Evolutionary conservation across 1,284 basidiomycete species (phyloP).

Genomic region (Cronartium ribicola): DNA sequence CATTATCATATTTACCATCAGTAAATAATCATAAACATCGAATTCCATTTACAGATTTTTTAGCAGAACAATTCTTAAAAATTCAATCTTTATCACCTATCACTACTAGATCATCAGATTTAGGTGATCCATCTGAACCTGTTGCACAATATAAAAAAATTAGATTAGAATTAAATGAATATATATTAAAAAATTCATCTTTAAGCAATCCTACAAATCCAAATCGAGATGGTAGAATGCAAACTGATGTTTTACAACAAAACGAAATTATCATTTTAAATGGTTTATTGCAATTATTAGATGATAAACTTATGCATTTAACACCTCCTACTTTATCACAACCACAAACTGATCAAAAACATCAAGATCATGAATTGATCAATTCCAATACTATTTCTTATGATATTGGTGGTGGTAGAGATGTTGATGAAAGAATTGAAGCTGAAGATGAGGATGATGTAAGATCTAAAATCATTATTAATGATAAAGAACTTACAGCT

Average conservation of each 20-base stretch:
- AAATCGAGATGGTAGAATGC: not conserved
- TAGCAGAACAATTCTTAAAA: conserved; percentile 36
- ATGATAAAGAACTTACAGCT: conserved; percentile 54
- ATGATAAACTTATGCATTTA: conserved; percentile 30
- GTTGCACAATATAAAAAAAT: conserved; percentile 28
- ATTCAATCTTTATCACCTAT: conserved; percentile 33
- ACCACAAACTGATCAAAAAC: not conserved
- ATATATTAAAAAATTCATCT: conserved; percentile 32
- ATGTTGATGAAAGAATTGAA: conserved; percentile 2
- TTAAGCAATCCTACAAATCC: conserved; percentile 3
- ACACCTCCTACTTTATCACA: not conserved
- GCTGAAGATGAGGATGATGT: conserved; percentile 1
- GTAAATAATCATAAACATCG: conserved; percentile 5
- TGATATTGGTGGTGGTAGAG: conserved; percentile 1
- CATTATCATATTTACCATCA: conserved; percentile 24
- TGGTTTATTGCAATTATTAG: conserved; percentile 34
- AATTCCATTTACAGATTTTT: conserved; percentile 26
- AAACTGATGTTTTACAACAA: conserved; percentile 9
- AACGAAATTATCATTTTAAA: conserved; percentile 36
- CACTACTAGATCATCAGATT: conserved; percentile 17
- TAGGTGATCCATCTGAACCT: conserved; percentile 9
- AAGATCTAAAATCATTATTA: conserved; percentile 44
- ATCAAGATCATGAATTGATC: not conserved
- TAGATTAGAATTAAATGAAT: conserved; percentile 30
- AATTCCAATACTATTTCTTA: not conserved